Percentiles rank a stretch among this genome's conserved stretches.
phyloP scores from a whole-genome alignment of 768 basidiomycete genomes.

The Boletus fagicola region DNA sequence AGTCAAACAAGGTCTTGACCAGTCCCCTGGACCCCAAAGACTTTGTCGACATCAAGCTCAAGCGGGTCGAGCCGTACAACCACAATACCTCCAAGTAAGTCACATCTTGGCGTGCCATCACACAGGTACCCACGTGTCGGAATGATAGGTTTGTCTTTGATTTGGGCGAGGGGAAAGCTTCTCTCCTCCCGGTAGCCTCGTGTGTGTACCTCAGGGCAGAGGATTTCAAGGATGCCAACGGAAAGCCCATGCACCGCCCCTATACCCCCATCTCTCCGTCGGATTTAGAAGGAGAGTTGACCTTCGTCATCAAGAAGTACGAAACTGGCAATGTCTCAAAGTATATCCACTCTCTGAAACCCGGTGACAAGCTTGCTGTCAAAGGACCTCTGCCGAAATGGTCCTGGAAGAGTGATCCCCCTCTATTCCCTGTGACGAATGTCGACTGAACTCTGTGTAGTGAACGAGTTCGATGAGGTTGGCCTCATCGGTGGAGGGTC shows the following conservation, averaged over 20 bases:
- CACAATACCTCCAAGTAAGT: constrained; percentile 83
- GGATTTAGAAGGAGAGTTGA: constrained; percentile 70
- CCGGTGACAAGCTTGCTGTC: constrained; percentile 78
- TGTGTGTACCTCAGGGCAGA: constrained; percentile 77
- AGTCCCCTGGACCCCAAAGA: constrained; percentile 74
- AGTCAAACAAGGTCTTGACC: constrained; percentile 45
- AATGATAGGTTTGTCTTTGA: constrained; percentile 69
- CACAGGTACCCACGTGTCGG: not conserved
- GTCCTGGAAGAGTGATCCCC: constrained; percentile 67
- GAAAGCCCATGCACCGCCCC: constrained; percentile 84
- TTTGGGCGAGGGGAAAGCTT: constrained; percentile 73
- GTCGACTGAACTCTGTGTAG: constrained; percentile 37
- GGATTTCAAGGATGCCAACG: constrained; percentile 69
- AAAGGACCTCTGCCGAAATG: constrained; percentile 93
- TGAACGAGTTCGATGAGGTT: constrained; percentile 81
- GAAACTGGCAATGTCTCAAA: constrained; percentile 83
- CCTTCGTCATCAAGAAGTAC: constrained; percentile 82
- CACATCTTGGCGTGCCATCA: not conserved
- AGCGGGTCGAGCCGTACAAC: constrained; percentile 83
- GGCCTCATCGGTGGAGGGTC: constrained; percentile 91
- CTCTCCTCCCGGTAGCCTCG: constrained; percentile 76
- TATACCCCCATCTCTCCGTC: constrained; percentile 91
- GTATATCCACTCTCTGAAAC: constrained; percentile 75
- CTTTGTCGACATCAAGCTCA: constrained; percentile 79
- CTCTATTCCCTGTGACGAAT: not conserved